Evolutionary conservation across 495 filamentous ascomycete genomes (phyloP), one percentile per base, ranked within the genome.

Genomic region (Lasiosphaeria miniovina): DNA sequence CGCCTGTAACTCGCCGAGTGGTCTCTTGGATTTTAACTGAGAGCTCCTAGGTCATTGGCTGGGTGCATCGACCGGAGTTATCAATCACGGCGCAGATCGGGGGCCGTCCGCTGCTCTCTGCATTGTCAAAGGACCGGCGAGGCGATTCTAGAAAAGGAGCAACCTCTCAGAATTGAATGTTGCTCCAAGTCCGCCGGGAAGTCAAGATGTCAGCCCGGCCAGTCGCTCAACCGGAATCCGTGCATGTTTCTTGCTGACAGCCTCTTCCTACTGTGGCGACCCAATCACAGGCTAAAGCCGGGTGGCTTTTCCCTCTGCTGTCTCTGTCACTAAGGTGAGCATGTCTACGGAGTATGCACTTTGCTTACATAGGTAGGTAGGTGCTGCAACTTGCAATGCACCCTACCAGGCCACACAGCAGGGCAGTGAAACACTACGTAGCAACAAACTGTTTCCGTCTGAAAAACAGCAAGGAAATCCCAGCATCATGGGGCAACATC

Each of bases 161-260:
- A 24, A 24, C 24, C 24, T 24, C 24, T 24, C 24, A 24, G 38
- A 14, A 41, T 14, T 41, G 38, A 8, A 41, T 14, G 14, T 8
- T 14, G 8, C 38, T 41, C 8, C 38, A 46, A n/a, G 4, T 41
- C 15, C 9, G 52, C 33, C 52, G 12, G 4, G 3, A 3, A 7
- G 14, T 9, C 11, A n/a, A n/a, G 24, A 52, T 61, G 59, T 59
- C 50, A 38, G 50, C 10, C 4, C 35, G 17, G 14, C 52, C 8
- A 59, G 55, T 59, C 61, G 52, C 46, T 43, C 7, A 34, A 53
- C 61, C 46, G 34, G 15, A 55, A 12, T 17, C 12, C 8, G 7
- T 6, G 12, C 11, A 33, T 53, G 58, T 60, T 57, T 64, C 55
- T 52, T 46, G 43, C 34, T 61, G 57, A 56, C 48, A 10, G 50